Evolutionary conservation across 345 rosid species (phyloP).

Genomic region (Citrus sinensis): DNA sequence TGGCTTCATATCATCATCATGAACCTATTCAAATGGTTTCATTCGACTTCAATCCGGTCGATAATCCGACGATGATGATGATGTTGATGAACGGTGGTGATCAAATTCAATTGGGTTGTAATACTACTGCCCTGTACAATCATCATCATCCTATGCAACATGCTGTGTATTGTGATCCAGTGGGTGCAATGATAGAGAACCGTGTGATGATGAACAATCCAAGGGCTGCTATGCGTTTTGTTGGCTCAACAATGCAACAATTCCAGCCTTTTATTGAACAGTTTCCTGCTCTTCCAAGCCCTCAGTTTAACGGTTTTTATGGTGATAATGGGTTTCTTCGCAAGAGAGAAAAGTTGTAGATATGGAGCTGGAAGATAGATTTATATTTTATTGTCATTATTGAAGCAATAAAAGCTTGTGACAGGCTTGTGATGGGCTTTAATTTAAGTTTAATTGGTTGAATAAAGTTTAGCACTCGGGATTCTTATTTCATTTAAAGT

Average conservation of each 20-base stretch:
- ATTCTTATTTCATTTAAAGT: too few relatives aligned
- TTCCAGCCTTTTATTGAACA: not conserved
- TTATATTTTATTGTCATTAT: too few relatives aligned
- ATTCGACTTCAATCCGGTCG: not conserved
- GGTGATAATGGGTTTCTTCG: not conserved
- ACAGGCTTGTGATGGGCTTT: too few relatives aligned
- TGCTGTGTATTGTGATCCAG: not conserved
- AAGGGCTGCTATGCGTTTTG: not conserved
- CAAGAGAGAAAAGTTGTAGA: not conserved
- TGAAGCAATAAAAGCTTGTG: too few relatives aligned
- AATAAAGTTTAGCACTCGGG: not conserved
- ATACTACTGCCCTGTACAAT: not conserved
- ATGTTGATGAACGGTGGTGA: not conserved
- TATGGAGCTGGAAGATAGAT: not conserved
- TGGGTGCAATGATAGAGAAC: not conserved
- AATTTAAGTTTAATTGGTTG: not conserved
- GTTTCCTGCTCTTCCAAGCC: not conserved
- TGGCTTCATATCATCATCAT: not conserved
- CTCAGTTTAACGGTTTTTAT: not conserved
- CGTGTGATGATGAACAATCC: conserved; percentile 4
- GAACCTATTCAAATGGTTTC: not conserved
- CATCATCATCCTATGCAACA: not conserved
- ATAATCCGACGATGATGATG: not conserved
- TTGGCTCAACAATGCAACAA: not conserved
- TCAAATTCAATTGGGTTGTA: not conserved